Conservation (phyloP, 202 grass and related monocot species). For the Schoenoplectus tabernaemontani region DNA sequence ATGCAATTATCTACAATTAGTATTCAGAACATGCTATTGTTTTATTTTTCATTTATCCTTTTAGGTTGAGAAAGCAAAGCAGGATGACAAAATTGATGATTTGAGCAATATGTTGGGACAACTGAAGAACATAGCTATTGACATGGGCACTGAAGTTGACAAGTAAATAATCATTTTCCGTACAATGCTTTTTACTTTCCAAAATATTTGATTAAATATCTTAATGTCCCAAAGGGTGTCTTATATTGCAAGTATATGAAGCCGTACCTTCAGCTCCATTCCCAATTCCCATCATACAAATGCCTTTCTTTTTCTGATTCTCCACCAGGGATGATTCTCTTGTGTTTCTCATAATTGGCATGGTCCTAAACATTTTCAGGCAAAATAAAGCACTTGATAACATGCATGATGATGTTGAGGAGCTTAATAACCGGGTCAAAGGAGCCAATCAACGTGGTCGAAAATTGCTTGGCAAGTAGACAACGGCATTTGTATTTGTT, state of each 20-base stretch:
- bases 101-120: slow-evolving; percentile 64
- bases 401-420: slow-evolving; percentile 71
- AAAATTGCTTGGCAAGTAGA: slow-evolving; percentile 60
- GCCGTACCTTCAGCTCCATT: not conserved
- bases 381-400: slow-evolving; percentile 79
- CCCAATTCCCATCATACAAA: not conserved
- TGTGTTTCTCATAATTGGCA: not conserved
- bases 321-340: not conserved
- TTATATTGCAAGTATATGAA: not conserved
- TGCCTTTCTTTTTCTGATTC: not conserved
- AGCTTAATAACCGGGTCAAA: slow-evolving; percentile 70
- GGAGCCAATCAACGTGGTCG: slow-evolving; percentile 75
- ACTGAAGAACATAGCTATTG: slow-evolving; percentile 80
- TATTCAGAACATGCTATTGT: not conserved
- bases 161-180: slow-evolving; percentile 35
- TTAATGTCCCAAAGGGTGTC: not conserved
- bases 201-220: not conserved
- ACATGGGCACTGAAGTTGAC: slow-evolving; percentile 90
- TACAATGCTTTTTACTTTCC: not conserved
- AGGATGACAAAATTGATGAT: slow-evolving; percentile 82
- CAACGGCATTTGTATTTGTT: not conserved
- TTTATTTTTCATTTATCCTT: not conserved
- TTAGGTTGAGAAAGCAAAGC: slow-evolving; percentile 74
- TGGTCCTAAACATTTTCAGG: slow-evolving; percentile 35
- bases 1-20: not conserved